A percentile compares a stretch with the other conserved stretches of the same genome.
Conservation (phyloP, 2,329 filamentous ascomycete species). For the Colletotrichum caudatum region DNA sequence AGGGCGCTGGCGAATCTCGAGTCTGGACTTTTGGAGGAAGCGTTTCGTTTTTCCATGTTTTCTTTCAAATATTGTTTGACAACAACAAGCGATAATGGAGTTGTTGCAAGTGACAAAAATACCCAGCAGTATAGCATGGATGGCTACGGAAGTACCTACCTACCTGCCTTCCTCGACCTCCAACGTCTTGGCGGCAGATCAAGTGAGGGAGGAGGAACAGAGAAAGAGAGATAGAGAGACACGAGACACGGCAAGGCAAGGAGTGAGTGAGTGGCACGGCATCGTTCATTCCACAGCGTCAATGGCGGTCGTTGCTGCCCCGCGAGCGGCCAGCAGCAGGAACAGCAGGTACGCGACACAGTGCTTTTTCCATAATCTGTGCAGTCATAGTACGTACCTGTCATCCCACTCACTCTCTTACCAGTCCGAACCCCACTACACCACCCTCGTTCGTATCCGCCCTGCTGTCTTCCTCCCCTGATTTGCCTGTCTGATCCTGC, state of each 20-base stretch:
- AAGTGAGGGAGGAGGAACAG: background rate
- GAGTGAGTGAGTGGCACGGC: conserved; percentile 24
- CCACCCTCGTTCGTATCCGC: conserved; percentile 26
- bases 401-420: conserved; percentile 35
- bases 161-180: background rate
- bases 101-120: background rate
- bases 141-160: background rate
- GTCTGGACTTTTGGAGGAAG: background rate
- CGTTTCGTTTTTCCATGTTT: background rate
- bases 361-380: background rate
- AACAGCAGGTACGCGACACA: background rate
- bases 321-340: conserved; percentile 15
- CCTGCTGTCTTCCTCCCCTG: background rate
- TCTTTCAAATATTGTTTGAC: background rate
- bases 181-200: background rate
- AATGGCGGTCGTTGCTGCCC: conserved; percentile 26
- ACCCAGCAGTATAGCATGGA: too few species aligned
- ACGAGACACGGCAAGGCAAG: background rate
- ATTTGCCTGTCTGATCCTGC: background rate
- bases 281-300: conserved; percentile 36
- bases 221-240: background rate
- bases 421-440: conserved; percentile 38
- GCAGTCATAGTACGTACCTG: conserved; percentile 17
- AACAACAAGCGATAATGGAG: background rate
- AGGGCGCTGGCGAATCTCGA: background rate